These are phyloP conservation scores for Pythium utonaiense DNA, from an alignment of 352 stramenopile species.

Conservation along the genomic window DNA sequence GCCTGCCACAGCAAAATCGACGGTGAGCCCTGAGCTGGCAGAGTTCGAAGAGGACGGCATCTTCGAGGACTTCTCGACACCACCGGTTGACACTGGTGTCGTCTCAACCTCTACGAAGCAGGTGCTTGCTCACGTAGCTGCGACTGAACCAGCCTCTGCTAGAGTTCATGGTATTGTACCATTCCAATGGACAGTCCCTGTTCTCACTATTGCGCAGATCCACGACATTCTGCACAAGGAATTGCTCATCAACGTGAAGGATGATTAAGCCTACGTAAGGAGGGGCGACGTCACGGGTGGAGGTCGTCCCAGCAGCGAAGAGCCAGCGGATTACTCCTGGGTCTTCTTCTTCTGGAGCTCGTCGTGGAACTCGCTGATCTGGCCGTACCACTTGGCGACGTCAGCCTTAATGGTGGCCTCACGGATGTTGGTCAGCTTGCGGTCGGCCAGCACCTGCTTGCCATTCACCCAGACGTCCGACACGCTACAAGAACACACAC, in stretches of 20 bases:
- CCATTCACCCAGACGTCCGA: constrained; percentile 90
- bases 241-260: neutral
- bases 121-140: too few relatives aligned
- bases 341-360: constrained; percentile 43
- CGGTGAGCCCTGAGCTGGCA: constrained; percentile 44
- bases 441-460: constrained; percentile 66
- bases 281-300: too few relatives aligned
- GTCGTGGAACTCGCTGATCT: constrained; percentile 58
- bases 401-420: constrained; percentile 55
- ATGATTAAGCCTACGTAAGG: neutral
- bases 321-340: neutral
- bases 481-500: constrained; percentile 36
- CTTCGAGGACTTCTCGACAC: neutral
- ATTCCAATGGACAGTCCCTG: constrained; percentile 12
- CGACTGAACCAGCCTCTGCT: too few relatives aligned
- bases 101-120: too few relatives aligned
- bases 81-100: too few relatives aligned
- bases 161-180: too few relatives aligned
- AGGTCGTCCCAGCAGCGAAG: neutral
- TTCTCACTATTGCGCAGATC: neutral
- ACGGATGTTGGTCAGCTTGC: constrained; percentile 73
- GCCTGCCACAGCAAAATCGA: too few relatives aligned
- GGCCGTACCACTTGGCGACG: constrained; percentile 52
- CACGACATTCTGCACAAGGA: constrained; percentile 7
- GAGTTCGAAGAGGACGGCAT: constrained; percentile 65